Base-by-base conservation (phyloP, 345 rosid species). In the Salix arbutifolia region DNA sequence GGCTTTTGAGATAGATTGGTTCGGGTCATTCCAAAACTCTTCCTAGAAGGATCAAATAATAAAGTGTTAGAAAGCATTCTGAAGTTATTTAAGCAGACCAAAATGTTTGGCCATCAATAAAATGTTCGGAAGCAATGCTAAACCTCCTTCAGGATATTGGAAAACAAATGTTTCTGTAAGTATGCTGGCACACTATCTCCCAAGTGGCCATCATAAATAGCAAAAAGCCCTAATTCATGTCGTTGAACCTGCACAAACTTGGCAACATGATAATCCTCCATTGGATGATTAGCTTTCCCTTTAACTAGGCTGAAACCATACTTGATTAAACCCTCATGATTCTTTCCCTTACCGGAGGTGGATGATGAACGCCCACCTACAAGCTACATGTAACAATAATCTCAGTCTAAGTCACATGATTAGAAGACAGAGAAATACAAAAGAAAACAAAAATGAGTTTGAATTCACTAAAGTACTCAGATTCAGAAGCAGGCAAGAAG, bases 211-310 rank as follows among this genome's bases (percentile, higher is more conserved):
- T 91, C 96, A 60, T 85, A 91, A 74, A 91, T 88, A 62, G 96
- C 96, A 61, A 91, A 91, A 52, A 91, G 84, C 61, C 96, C 96
- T 33, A 91, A 79, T 76, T 91, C 93, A 56, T 84, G 88, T 62
- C 65, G 91, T 69, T 86, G 77, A 78, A 74, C 33, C 73, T 80
- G 87, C 76, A 85, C 58, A 73, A 88, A 88, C 82, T 91, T 86
- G 4, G 96, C 90, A 60, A 91, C 96, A 79, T 91, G 91, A 85
- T 82, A 89, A 85, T 91, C 96, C 80, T 91, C 96, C 96, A 91
- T 89, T 33, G 96, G 89, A 80, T 86, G 90, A n/a, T 83, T 83
- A 26, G 93, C 88, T 79, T 84, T 87, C 81, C 93, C 96, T 74
- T 91, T 88, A 46, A 87, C 73, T 72, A 91, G 83, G 81, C 88